phyloP scores from a whole-genome alignment of 257 asterid species.

The Jaltomata sinuosa region DNA sequence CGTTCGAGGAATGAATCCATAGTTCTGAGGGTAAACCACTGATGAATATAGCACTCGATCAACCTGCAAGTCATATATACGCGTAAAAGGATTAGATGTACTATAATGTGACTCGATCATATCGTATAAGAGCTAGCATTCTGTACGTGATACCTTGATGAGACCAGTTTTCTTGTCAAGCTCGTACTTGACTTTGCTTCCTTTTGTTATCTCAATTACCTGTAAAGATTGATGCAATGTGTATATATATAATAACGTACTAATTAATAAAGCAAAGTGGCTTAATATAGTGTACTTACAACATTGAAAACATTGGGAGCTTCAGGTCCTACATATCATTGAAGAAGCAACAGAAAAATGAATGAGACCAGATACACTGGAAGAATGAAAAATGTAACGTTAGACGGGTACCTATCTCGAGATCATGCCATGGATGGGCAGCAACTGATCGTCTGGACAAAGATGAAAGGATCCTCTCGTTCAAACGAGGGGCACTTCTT shows the following conservation, averaged over 20 bases:
- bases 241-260: neutral
- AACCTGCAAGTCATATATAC: neutral
- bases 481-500: slow-evolving; percentile 16
- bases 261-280: neutral
- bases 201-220: slow-evolving; percentile 57
- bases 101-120: neutral
- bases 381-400: neutral
- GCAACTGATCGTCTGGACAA: slow-evolving; percentile 49
- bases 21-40: neutral
- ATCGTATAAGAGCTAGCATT: neutral
- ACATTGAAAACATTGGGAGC: slow-evolving; percentile 50
- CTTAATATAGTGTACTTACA: slow-evolving; percentile 12
- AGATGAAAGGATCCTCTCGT: slow-evolving; percentile 55
- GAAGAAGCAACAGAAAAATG: neutral
- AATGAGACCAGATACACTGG: neutral
- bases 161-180: slow-evolving; percentile 32
- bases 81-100: neutral
- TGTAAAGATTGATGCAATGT: neutral
- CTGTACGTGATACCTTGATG: neutral
- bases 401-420: slow-evolving; percentile 35
- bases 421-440: slow-evolving; percentile 66
- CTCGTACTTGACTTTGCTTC: slow-evolving; percentile 54
- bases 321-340: slow-evolving; percentile 37
- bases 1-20: neutral
- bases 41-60: neutral